Percentiles rank a stretch among this genome's conserved stretches.
These are phyloP conservation scores for Xanthoconium purpureum DNA, from an alignment of 768 basidiomycete genomes.

Conservation along the genomic window DNA sequence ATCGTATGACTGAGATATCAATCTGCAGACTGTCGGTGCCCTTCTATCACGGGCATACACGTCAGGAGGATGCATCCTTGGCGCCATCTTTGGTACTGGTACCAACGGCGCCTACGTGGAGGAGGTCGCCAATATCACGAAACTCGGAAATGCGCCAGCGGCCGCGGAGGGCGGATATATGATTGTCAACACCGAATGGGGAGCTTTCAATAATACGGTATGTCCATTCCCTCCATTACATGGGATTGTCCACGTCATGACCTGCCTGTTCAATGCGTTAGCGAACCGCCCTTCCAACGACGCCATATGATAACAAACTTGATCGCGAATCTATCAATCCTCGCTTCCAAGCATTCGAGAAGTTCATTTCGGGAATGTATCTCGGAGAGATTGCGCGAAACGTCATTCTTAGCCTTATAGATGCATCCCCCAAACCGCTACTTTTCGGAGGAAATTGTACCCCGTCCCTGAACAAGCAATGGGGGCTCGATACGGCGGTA, in stretches of 20 bases:
- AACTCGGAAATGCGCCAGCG: conserved; percentile 65
- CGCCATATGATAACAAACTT: conserved; percentile 86
- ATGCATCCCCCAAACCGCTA: conserved; percentile 64
- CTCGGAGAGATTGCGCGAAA: conserved; percentile 92
- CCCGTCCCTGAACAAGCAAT: conserved; percentile 74
- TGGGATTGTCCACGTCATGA: not conserved
- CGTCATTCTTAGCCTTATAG: conserved; percentile 77
- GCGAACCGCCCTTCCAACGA: conserved; percentile 81
- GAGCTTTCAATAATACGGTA: conserved; percentile 93
- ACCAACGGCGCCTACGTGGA: conserved; percentile 99
- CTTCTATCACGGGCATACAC: conserved; percentile 91
- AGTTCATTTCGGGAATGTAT: conserved; percentile 99
- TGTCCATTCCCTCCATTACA: conserved; percentile 24
- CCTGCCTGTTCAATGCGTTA: conserved; percentile 30
- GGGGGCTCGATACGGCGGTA: conserved; percentile 92
- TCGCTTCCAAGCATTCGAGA: conserved; percentile 90
- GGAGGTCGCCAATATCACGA: conserved; percentile 77
- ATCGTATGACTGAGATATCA: conserved; percentile 8
- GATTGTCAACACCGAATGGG: conserved; percentile 99
- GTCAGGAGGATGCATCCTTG: conserved; percentile 84
- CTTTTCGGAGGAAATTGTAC: conserved; percentile 83
- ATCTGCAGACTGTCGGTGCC: conserved; percentile 84
- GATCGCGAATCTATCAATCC: conserved; percentile 96
- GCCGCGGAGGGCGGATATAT: conserved; percentile 68
- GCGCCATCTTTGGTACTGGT: conserved; percentile 95